Evolutionary conservation across 2,329 filamentous ascomycete species (phyloP), one percentile per base, ranked within the genome.

Genomic region (Mycocentrospora acerina): DNA sequence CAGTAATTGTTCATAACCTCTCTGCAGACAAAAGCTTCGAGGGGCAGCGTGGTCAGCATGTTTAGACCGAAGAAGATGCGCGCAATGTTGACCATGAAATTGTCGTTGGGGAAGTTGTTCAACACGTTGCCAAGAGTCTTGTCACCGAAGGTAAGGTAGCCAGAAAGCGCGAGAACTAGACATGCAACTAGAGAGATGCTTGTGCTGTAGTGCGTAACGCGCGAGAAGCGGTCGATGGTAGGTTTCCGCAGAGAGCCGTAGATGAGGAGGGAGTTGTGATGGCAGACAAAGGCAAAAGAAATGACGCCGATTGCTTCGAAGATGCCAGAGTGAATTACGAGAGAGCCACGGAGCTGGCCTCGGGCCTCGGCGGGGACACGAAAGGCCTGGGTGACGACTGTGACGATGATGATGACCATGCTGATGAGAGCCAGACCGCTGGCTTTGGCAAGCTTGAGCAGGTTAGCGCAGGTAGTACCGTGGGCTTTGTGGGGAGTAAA

Each of bases 231-330:
- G 74, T 97, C 90, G 56, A 98, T 86, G 1, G 93, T 98, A 1
- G 93, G 93, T 35, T 87, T 96, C 56, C 86, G 85, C 46, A 98
- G 80, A 3, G 91, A 97, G 52, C 91, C 91, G 70, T 98, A 98
- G 64, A 98, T 98, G 39, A 98, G 78, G 44, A 98, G 84, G 35
- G 89, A 95, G 72, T 98, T 98, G 73, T 98, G 93, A 65, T 98
- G 82, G 63, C 82, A 86, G 43, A 86, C 82, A 55, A 86, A 85
- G 22, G 82, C 80, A 67, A 98, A 98, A 4, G 93, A 97, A 55
- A 98, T 98, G 13, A 98, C 91, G 22, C 93, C 93, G 57, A 98
- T 90, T 15, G 93, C 91, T 68, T 97, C 90, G 60, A 97, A 94
- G 42, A 98, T 83, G 32, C 91, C 93, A 17, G 78, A 76, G 59